Evolutionary conservation across 495 filamentous ascomycete species (phyloP).

Genomic region (Penicillium coffeae): DNA sequence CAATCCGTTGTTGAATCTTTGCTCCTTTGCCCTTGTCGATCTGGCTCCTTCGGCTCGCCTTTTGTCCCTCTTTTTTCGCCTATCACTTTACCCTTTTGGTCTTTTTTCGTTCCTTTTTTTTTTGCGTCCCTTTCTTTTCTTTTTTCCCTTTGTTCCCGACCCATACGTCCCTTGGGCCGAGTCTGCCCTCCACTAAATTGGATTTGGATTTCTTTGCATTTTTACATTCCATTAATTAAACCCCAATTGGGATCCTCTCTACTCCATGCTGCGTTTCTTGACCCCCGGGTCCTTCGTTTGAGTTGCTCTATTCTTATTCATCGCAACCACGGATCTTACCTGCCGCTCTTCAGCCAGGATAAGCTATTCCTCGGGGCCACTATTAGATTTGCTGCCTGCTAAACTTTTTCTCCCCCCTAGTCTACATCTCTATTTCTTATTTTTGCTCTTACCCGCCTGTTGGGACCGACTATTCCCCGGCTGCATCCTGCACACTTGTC

Average conservation of each 20-base stretch:
- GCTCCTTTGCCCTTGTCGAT: constrained; percentile 20
- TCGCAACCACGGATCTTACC: not conserved
- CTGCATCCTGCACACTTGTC: too few relatives aligned
- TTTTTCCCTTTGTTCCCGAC: constrained; percentile 20
- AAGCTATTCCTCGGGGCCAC: too few relatives aligned
- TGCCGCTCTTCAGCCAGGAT: constrained; percentile 24
- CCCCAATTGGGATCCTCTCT: too few relatives aligned
- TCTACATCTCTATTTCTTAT: not conserved
- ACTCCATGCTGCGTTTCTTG: too few relatives aligned
- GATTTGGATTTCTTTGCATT: not conserved
- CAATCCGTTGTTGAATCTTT: constrained; percentile 11
- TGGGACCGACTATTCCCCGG: too few relatives aligned
- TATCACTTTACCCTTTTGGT: constrained; percentile 9
- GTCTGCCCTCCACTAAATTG: not conserved
- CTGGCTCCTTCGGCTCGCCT: constrained; percentile 17
- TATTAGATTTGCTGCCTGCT: too few relatives aligned
- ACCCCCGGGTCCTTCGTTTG: not conserved
- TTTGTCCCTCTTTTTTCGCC: constrained; percentile 1
- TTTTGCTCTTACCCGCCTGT: too few relatives aligned
- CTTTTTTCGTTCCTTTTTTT: constrained; percentile 19
- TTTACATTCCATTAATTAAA: too few relatives aligned
- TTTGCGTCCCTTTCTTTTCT: constrained; percentile 11
- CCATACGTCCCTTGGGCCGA: not conserved
- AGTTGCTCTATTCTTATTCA: constrained; percentile 39
- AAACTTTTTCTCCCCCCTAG: not conserved